Conservation (phyloP, 2,329 filamentous ascomycete genomes). For the Delphinella strobiligena region DNA sequence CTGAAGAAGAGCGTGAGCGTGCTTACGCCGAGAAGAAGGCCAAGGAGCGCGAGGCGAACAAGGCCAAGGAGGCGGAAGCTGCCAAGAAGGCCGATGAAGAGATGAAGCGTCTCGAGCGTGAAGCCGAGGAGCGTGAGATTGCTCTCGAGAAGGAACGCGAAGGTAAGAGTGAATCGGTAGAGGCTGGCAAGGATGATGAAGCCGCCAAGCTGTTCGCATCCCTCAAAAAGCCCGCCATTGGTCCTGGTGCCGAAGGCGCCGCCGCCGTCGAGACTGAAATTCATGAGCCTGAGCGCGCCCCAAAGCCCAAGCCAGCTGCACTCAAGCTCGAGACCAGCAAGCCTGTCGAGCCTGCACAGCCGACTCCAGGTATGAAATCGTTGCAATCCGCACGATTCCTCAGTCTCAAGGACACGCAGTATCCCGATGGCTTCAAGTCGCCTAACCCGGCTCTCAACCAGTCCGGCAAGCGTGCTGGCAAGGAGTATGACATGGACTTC, state of each 20-base stretch:
- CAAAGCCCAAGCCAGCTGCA: constrained; percentile 16
- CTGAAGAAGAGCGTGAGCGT: constrained; percentile 54
- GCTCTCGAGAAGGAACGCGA: constrained; percentile 27
- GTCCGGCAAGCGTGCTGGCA: constrained; percentile 65
- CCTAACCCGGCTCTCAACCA: constrained; percentile 90
- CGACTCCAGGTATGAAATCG: constrained; percentile 85
- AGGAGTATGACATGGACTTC: constrained; percentile 93
- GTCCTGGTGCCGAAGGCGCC: constrained; percentile 27
- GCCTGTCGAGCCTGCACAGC: constrained; percentile 79
- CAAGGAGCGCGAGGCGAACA: constrained; percentile 37
- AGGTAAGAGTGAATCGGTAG: constrained; percentile 10
- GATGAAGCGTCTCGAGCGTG: constrained; percentile 35
- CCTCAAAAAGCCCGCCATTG: constrained; percentile 37
- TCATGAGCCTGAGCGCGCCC: no score
- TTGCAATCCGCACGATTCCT: constrained; percentile 87
- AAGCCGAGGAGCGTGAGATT: constrained; percentile 36
- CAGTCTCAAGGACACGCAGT: constrained; percentile 60
- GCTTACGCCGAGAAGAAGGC: constrained; percentile 62
- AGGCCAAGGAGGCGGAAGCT: constrained; percentile 41
- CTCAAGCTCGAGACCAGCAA: constrained; percentile 41
- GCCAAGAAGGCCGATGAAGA: constrained; percentile 42
- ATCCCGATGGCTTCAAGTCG: constrained; percentile 72
- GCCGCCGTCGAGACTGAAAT: constrained; percentile 4
- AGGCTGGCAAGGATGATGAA: constrained; percentile 17
- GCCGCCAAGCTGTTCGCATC: constrained; percentile 31